phyloP scores from a whole-genome alignment of 129 eudicot genomes.

The Saussurea involucrata region DNA sequence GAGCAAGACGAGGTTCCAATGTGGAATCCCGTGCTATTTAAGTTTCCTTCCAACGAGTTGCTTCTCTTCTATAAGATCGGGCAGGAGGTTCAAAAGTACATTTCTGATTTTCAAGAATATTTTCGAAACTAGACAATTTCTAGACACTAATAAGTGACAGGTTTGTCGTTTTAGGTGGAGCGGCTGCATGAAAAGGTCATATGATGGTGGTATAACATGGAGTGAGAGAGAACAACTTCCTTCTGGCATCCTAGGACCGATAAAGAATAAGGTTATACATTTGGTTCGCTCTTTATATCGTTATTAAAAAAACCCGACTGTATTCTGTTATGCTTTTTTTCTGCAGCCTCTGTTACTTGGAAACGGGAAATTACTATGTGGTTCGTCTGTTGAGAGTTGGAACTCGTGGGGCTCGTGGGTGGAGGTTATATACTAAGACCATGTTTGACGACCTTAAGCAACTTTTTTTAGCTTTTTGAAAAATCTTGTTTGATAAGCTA shows the following conservation, averaged over 20 bases:
- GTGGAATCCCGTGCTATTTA: slow-evolving; percentile 96
- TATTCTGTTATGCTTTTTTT: not conserved
- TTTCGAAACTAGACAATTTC: not conserved
- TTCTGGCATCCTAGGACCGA: slow-evolving; percentile 92
- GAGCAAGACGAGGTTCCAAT: slow-evolving; percentile 66
- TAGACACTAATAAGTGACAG: not conserved
- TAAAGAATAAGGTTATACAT: slow-evolving; percentile 78
- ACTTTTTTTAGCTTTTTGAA: not conserved
- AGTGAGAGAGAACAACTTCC: slow-evolving; percentile 88
- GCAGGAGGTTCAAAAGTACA: slow-evolving; percentile 79
- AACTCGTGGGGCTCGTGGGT: slow-evolving; percentile 99
- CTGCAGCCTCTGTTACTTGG: slow-evolving; percentile 79
- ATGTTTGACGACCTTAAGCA: not conserved
- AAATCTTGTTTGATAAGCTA: not conserved
- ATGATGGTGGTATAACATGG: slow-evolving; percentile 87
- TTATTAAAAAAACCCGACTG: not conserved
- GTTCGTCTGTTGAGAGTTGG: slow-evolving; percentile 99
- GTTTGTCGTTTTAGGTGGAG: slow-evolving; percentile 65
- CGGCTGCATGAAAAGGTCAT: slow-evolving; percentile 90
- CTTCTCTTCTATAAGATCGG: slow-evolving; percentile 89
- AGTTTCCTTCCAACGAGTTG: slow-evolving; percentile 78
- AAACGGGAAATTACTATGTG: slow-evolving; percentile 81
- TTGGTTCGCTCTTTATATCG: not conserved
- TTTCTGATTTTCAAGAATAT: not conserved
- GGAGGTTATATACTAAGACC: slow-evolving; percentile 50